These are phyloP conservation scores for Ostreobium quekettii DNA, from an alignment of 139 green algal species.

Conservation along the genomic window DNA sequence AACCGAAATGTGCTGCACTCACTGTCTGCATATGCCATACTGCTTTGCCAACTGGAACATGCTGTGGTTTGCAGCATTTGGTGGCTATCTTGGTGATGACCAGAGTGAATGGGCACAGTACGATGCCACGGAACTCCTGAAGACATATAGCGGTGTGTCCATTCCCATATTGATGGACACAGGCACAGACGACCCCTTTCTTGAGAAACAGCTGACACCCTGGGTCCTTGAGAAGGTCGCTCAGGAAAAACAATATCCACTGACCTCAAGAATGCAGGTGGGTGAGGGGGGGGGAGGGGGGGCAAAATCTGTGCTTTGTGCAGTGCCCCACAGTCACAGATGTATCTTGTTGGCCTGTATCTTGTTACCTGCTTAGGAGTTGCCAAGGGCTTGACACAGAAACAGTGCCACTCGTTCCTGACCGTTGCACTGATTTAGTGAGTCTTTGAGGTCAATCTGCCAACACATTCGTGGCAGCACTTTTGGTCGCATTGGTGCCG, in stretches of 20 bases:
- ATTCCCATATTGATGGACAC: slow-evolving; percentile 53
- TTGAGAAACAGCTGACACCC: slow-evolving; percentile 71
- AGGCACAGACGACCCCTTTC: slow-evolving; percentile 72
- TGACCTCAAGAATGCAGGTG: slow-evolving; percentile 64
- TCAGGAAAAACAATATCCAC: slow-evolving; percentile 33
- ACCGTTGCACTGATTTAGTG: slow-evolving; percentile 10
- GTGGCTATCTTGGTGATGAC: slow-evolving; percentile 72
- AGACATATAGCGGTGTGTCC: slow-evolving; percentile 32
- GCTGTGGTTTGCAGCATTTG: too few species aligned
- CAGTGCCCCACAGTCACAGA: too few species aligned
- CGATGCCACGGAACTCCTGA: slow-evolving; percentile 77
- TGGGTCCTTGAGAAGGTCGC: slow-evolving; percentile 61
- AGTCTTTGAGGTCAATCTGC: neutral
- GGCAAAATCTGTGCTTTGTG: too few species aligned
- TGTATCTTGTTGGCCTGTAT: too few species aligned
- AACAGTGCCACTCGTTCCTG: too few species aligned
- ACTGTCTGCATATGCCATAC: too few species aligned
- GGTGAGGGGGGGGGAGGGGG: neutral
- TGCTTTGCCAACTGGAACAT: too few species aligned
- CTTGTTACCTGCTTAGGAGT: too few species aligned
- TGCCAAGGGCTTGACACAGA: too few species aligned
- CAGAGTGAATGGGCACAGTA: slow-evolving; percentile 63
- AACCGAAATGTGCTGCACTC: too few species aligned
- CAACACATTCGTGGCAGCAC: neutral
- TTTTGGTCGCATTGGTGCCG: too few species aligned